These are phyloP conservation scores for Talaromyces amestolkiae DNA, from an alignment of 2,329 filamentous ascomycete species.

Conservation along the genomic window DNA sequence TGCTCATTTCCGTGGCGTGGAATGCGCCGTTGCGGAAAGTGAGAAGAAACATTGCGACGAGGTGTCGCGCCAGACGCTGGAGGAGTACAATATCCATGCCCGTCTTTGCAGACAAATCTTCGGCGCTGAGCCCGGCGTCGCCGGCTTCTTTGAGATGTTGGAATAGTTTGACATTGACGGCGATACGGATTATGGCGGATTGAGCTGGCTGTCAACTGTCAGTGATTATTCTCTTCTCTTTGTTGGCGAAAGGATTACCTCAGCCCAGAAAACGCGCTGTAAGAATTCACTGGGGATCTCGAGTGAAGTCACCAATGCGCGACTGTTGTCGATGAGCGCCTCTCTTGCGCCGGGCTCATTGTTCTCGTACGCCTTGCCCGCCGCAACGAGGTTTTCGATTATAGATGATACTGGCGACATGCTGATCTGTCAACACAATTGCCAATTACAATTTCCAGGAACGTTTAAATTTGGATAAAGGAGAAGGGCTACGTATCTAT, in stretches of 20 bases:
- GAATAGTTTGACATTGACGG: constrained; percentile 38
- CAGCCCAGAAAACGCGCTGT: constrained; percentile 40
- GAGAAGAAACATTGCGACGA: constrained; percentile 40
- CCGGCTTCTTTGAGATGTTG: constrained; percentile 32
- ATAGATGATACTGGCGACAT: constrained; percentile 2
- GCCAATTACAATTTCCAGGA: too few species aligned
- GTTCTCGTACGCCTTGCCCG: constrained; percentile 32
- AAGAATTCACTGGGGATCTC: constrained; percentile 40
- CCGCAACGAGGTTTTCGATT: constrained; percentile 21
- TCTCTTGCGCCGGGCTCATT: constrained; percentile 38
- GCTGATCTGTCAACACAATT: too few species aligned
- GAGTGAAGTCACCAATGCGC: constrained; percentile 34
- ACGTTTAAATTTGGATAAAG: too few species aligned
- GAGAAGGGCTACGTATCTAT: too few species aligned
- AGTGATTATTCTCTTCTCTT: not conserved
- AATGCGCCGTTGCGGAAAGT: constrained; percentile 25
- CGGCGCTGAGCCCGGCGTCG: constrained; percentile 25
- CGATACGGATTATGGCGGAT: constrained; percentile 37
- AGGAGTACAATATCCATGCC: constrained; percentile 28
- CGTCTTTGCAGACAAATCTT: constrained; percentile 30
- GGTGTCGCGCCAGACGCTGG: constrained; percentile 35
- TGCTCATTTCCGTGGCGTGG: constrained; percentile 31
- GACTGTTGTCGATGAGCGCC: constrained; percentile 36
- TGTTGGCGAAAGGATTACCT: constrained; percentile 27
- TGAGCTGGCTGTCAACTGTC: constrained; percentile 27